Evolutionary conservation across 306 rosid species (phyloP), one percentile per base, ranked within the genome.

Genomic region (Abrus pulchellus): DNA sequence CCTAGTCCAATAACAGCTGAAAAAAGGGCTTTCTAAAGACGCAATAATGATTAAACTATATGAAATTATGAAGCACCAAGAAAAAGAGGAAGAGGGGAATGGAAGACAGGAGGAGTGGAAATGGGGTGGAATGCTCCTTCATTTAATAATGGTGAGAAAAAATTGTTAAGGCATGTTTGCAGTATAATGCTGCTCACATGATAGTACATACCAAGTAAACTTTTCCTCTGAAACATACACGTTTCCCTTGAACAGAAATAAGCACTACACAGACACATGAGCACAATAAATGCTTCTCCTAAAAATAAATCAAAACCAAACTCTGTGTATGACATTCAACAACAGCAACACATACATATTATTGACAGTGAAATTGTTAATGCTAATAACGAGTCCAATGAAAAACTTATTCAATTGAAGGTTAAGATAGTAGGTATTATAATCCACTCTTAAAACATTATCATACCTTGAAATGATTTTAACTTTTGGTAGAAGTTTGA

Each of bases 241-340:
- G 48, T 38, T 13, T n/a, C 30, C 48, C 69, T n/a, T 27, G 6
- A 38, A 48, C 12, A 38, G 49, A 60, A 60, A 63, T 36, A 63
- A 63, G 69, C 69, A 36, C 47, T 6, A 5, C 69, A 63, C 36
- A 33, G 4, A 14, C 65, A 59, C 36, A 30, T 36, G 48, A 36
- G 48, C 69, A 63, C 48, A 63, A 38, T 5, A 38, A 63, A 63
- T 36, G 11, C 32, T 7, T 38, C 30, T n/a, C 10, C 69, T 36
- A 36, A 63, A 63, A 49, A 40, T 64, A 64, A 64, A 64, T 30
- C 47, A 63, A 63, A 63, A 36, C 28, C 68, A 36, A 13, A 63
- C 68, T 63, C 47, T 36, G 6, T 34, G 69, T 2, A 34, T 12
- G 66, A 60, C 69, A 63, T 63, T 48, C 47, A 63, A 64, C 70